Evolutionary conservation across 148 eudicot genomes (phyloP), one percentile per base, ranked within the genome.

Genomic region (Limonium bicolor): DNA sequence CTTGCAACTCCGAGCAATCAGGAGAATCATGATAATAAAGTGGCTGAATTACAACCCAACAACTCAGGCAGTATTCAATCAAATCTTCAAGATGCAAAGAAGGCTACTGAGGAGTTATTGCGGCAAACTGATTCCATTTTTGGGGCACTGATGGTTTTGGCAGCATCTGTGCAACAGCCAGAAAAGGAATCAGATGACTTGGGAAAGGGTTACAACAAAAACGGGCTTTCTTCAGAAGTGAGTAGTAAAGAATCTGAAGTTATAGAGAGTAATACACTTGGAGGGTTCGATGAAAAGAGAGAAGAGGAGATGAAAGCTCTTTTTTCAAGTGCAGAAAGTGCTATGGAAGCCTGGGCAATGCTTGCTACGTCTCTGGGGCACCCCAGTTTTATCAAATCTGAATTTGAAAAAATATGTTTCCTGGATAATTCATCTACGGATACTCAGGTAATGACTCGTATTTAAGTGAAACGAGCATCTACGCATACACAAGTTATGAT

Each of bases 321-420:
- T 17, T 90, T 90, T 61, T 72, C 76, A 53, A 74, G 84, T 30
- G 97, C 97, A 45, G 97, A 90, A 64, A 90, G 78, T 78, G 97
- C 97, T 36, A 90, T 90, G 95, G 97, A 84, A 53, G 97, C 97
- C 54, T 90, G 97, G 97, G 88, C 97, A 37, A 66, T 90, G 97
- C 82, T 90, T 50, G 93, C 95, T 34, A 72, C 77, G 60, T 72
- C 97, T 31, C 31, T 80, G 66, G 97, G 97, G 14, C 84, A 84
- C 37, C 87, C 93, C 46, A 84, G 77, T 62, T 84, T 90, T 53
- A 76, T 90, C 36, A 84, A 80, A 49, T 90, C 97, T 16, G 97
- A 80, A 52, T 90, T 90, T 59, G 93, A 90, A 66, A 90, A 90
- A 58, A 68, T 90, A 35, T 84, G 95, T 61, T 90, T 90, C 58